Evolutionary conservation across 768 basidiomycete species (phyloP), one percentile per base, ranked within the genome.

Genomic region (Collybiopsis confluens): DNA sequence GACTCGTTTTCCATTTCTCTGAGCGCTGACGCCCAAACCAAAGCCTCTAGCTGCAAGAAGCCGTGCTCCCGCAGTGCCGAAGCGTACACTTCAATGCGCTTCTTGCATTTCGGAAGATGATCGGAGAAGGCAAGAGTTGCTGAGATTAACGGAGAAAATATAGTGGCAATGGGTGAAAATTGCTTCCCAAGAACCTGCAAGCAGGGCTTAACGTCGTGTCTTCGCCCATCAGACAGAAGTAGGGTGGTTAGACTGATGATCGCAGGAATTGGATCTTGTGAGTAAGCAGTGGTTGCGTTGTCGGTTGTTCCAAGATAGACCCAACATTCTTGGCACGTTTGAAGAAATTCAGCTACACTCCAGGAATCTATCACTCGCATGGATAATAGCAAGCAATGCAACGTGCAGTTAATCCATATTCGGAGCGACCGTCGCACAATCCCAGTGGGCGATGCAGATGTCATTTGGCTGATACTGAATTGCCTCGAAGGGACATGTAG

Each of bases 11-110:
- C 81, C 50, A 81, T 67, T 54, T 76, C 69, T 36, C 65, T 69
- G 21, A 82, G 74, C 4, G 74, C 74, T 52, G 77, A 79, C 15
- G 73, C 70, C 75, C 78, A 83, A 21, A 83, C 59, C 8, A 79
- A 78, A 8, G 79, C 78, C 49, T 81, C 78, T 16, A 79, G 68
- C 6, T 58, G 65, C 6, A 70, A 67, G 15, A 81, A 60, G 18
- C 62, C 62, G 38, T 70, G 66, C 0, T 61, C 62, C 18, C 65
- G 63, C 15, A 83, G 62, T 10, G 61, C 52, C 2, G 56, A 38
- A 54, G 63, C 58, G 44, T 46, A 56, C 9, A 20, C 8, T 15
- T 41, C 33, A 20, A 56, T 46, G 3, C 24, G 43, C 26, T 40
- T 21, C n/a, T 40, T 36, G 48, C 47, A 61, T 44, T 1, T 59